Evolutionary conservation across 1,139 yeast genomes (phyloP), one percentile per base, ranked within the genome.

Genomic region (Yamadazyma kanchanaburiensis): DNA sequence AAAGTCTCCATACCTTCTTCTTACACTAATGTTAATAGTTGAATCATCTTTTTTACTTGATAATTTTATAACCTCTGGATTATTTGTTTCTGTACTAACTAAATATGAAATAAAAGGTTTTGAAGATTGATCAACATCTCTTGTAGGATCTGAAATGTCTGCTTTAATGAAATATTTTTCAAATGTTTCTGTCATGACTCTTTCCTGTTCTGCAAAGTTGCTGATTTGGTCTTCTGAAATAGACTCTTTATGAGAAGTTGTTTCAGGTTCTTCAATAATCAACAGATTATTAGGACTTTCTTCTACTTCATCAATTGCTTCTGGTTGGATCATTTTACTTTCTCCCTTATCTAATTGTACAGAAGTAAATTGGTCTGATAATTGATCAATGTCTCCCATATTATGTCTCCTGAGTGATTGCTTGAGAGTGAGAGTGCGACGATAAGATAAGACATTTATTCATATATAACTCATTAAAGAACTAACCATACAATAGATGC

Each of bases 1-100:
- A 56, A 91, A 87, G 55, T 87, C 95, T 7, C 87, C 82, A 53
- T 83, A 86, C 32, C 95, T 70, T 43, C 95, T 70, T 36, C 94
- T 74, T 2, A 82, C 85, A 16, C 66, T 67, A 31, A 78, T 70
- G 12, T 64, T 60, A 2, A 62, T 51, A 11, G 21, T n/a, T 6
- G 14, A 2, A 6, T 30, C 25, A 5, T 26, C 26, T 26, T 42
- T 42, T 12, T 43, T 45, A 10, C 46, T 43, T 9, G 58, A 45
- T 21, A 65, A 51, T 38, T 58, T 58, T 27, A 61, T 50, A 26
- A 71, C 60, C 7, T 62, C 58, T 0, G 76, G 72, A 38, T 70
- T 66, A 43, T 69, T 55, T 10, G 77, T 62, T 0, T 64, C 58
- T n/a, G 95, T 81, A 11, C 84, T 75, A 20, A 91, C 69, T 30